A percentile compares a stretch with the other conserved stretches of the same genome.
These are phyloP conservation scores for Curvularia eragrostidis DNA, from an alignment of 2,329 filamentous ascomycete genomes.

Conservation along the genomic window DNA sequence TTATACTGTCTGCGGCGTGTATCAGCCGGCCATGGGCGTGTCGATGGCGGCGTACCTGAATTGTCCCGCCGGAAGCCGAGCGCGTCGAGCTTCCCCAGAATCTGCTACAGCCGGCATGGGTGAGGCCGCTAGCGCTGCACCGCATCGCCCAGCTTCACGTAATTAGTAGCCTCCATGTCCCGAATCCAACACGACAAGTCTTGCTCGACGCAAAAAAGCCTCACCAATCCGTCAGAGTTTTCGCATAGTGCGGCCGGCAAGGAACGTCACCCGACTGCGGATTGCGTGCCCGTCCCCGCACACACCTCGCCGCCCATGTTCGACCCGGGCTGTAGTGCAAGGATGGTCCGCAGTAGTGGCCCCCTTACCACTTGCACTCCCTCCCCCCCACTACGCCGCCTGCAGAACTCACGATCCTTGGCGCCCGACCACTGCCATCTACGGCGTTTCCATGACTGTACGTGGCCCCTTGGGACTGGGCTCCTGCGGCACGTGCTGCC, in stretches of 20 bases:
- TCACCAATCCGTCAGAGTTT: constrained; percentile 31
- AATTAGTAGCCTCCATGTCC: constrained; percentile 24
- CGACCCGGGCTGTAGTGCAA: constrained; percentile 16
- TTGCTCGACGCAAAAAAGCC: constrained; percentile 22
- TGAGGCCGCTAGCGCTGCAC: constrained; percentile 23
- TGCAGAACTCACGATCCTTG: constrained; percentile 42
- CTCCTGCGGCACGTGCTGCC: constrained; percentile 35
- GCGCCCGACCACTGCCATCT: constrained; percentile 17
- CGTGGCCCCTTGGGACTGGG: constrained; percentile 39
- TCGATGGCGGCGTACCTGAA: constrained; percentile 21
- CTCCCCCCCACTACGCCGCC: constrained; percentile 18
- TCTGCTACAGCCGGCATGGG: constrained; percentile 11
- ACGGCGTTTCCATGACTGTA: constrained; percentile 27
- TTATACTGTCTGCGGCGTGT: neutral
- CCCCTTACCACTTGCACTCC: neutral
- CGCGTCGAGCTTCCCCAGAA: constrained; percentile 19
- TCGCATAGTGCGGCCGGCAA: constrained; percentile 18
- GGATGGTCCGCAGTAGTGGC: constrained; percentile 13
- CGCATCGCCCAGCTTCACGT: constrained; percentile 33
- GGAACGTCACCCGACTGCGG: constrained; percentile 4
- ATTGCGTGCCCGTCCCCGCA: constrained; percentile 13
- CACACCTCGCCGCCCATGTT: constrained; percentile 20
- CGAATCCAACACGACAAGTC: constrained; percentile 21
- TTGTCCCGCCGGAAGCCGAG: constrained; percentile 23
- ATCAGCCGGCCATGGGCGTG: neutral